Percentiles rank a stretch among this genome's conserved stretches.
These are phyloP conservation scores for Boletus pseudo-olivaceus DNA, from an alignment of 768 basidiomycete genomes.

Conservation along the genomic window DNA sequence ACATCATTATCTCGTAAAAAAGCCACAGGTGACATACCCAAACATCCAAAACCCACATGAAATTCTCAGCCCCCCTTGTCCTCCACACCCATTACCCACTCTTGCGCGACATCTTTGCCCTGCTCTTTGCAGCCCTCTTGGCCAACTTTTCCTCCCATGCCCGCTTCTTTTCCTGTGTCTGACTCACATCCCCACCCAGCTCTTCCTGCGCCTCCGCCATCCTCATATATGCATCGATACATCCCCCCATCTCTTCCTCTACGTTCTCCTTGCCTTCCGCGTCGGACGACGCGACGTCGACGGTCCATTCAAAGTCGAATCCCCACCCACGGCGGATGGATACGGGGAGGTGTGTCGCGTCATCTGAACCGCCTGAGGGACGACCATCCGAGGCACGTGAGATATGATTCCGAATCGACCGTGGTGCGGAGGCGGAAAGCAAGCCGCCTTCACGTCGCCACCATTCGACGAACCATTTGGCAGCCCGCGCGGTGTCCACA, in stretches of 20 bases:
- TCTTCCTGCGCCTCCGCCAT: conserved; percentile 45
- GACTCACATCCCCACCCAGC: conserved; percentile 57
- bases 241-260: conserved; percentile 66
- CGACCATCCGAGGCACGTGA: not conserved
- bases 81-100: conserved; percentile 7
- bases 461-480: conserved; percentile 79
- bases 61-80: not conserved
- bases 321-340: conserved; percentile 66
- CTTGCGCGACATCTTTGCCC: conserved; percentile 27
- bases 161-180: conserved; percentile 69
- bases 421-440: conserved; percentile 44
- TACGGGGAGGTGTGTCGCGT: not conserved
- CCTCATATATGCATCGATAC: conserved; percentile 56
- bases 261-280: conserved; percentile 30
- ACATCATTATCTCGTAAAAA: conserved; percentile 2
- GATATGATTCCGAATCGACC: conserved; percentile 7
- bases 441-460: conserved; percentile 79
- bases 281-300: conserved; percentile 8
- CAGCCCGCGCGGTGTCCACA: conserved; percentile 67
- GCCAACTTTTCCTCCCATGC: conserved; percentile 39
- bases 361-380: not conserved
- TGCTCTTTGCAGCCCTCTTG: conserved; percentile 34
- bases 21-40: conserved; percentile 9
- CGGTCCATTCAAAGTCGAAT: conserved; percentile 77
- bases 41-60: not conserved